Conservation (phyloP, 1,284 basidiomycete species). For the Ceratobasidium sp. region DNA sequence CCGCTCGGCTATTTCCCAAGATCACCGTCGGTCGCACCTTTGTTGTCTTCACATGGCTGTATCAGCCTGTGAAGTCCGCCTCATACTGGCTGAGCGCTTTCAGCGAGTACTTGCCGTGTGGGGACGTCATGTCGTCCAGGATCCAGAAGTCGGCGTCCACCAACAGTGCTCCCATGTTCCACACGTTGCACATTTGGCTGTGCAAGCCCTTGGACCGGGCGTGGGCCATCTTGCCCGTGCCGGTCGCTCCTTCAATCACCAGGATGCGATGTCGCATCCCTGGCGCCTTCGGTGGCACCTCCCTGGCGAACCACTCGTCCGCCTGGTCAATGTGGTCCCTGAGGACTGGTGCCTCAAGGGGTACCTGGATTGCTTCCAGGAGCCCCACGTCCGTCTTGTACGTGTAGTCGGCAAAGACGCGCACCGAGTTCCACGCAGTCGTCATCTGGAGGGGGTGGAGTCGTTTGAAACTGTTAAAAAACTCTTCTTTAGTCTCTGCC, state of each 20-base stretch:
- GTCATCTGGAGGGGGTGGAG: background rate
- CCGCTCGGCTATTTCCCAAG: background rate
- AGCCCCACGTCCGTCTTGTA: background rate
- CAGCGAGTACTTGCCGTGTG: background rate
- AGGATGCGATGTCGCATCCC: slow-evolving; percentile 5
- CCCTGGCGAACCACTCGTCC: background rate
- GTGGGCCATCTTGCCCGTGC: background rate
- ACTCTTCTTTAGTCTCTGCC: too few species aligned
- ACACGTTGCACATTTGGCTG: slow-evolving; percentile 11
- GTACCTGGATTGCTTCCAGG: too few species aligned
- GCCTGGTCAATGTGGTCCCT: background rate
- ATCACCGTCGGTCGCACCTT: background rate
- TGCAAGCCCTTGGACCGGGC: background rate
- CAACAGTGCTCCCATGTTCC: background rate
- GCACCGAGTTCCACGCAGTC: background rate
- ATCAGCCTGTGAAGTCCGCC: background rate
- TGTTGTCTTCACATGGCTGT: too few species aligned
- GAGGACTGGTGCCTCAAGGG: too few species aligned
- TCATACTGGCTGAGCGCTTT: slow-evolving; percentile 3
- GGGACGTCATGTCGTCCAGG: background rate
- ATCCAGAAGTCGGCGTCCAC: background rate
- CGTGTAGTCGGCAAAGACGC: background rate
- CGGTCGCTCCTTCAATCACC: slow-evolving; percentile 4
- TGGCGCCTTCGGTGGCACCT: background rate
- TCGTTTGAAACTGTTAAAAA: too few species aligned